A percentile compares a stretch with the other conserved stretches of the same genome.
phyloP scores from a whole-genome alignment of 1,284 basidiomycete genomes.

The Omphalotus olearius region DNA sequence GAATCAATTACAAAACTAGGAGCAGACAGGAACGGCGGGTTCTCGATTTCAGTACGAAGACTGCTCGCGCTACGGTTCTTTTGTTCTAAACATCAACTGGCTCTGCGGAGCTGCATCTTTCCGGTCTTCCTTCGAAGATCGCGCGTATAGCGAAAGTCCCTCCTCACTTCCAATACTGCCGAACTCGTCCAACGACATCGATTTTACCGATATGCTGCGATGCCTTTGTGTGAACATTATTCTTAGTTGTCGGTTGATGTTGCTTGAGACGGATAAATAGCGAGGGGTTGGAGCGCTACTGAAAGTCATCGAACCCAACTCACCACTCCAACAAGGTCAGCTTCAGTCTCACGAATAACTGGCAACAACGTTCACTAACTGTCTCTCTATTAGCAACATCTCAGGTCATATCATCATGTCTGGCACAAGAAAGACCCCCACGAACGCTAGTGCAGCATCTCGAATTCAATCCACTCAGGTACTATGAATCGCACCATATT shows the following conservation, averaged over 20 bases:
- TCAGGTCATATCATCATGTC: no score
- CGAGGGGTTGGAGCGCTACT: background rate
- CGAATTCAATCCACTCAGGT: conserved; percentile 12
- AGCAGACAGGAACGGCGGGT: no score
- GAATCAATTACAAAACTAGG: no score
- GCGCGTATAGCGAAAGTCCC: conserved; percentile 14
- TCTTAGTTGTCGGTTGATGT: background rate
- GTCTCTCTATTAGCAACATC: no score
- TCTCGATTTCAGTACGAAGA: no score
- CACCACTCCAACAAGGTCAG: background rate
- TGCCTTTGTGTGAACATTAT: background rate
- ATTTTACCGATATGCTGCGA: background rate
- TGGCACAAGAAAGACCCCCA: background rate
- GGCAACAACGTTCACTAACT: no score
- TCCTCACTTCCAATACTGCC: background rate
- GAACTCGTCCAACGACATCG: background rate
- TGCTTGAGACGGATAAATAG: conserved; percentile 1
- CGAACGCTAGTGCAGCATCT: no score
- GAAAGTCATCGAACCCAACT: background rate
- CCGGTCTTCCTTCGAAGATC: background rate
- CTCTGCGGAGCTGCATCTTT: no score
- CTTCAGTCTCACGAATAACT: background rate
- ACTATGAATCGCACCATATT: background rate
- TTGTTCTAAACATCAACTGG: no score
- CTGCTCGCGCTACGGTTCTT: no score